phyloP scores from a whole-genome alignment of 352 stramenopile genomes.

The Thalassiosira pacifica region DNA sequence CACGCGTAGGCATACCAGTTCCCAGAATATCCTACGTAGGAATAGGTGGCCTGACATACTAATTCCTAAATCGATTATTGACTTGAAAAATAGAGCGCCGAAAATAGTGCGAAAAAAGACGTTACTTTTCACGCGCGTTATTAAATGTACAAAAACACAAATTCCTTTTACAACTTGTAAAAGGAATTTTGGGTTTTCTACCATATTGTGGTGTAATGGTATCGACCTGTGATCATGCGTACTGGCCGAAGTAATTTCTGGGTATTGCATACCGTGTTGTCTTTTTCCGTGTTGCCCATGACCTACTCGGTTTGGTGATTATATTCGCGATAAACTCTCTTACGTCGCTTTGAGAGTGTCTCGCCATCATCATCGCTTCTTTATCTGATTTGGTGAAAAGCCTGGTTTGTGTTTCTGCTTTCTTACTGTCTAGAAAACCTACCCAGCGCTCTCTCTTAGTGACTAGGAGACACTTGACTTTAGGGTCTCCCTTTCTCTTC shows the following conservation, averaged over 20 bases:
- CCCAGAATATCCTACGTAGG: no score
- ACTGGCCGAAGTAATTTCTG: not conserved
- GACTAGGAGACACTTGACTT: not conserved
- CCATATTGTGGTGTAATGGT: no score
- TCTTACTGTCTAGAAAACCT: not conserved
- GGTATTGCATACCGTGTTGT: not conserved
- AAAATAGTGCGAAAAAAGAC: no score
- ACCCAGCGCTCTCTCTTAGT: not conserved
- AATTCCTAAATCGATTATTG: no score
- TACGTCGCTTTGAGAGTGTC: not conserved
- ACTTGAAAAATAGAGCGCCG: no score
- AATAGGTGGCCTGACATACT: no score
- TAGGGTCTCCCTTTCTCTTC: not conserved
- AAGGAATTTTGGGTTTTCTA: no score
- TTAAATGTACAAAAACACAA: not conserved
- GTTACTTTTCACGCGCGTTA: no score
- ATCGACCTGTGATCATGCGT: no score
- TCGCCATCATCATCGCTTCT: not conserved
- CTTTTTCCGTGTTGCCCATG: not conserved
- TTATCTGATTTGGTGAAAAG: not conserved
- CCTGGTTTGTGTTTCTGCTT: not conserved
- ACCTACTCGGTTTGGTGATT: not conserved
- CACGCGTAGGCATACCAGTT: no score
- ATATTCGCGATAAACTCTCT: not conserved
- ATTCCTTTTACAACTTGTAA: not conserved